Evolutionary conservation across 371 early-diverging fungal species (phyloP).

Genomic region (Mucor sp.): DNA sequence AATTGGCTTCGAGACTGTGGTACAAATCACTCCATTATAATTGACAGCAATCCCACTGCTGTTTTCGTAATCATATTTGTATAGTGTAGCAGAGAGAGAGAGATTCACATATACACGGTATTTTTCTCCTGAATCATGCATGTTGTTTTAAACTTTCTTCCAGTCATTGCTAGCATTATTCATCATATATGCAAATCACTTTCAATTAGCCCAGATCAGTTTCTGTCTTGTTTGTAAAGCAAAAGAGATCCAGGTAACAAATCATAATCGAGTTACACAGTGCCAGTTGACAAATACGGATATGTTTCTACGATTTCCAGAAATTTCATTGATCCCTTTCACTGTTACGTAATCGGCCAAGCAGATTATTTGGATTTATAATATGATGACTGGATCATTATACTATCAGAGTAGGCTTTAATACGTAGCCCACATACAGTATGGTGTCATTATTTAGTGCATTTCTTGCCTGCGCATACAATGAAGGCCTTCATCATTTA

Average conservation of each 20-base stretch:
- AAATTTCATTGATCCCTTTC: constrained; percentile 2
- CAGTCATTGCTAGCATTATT: not conserved
- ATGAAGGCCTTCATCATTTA: not conserved
- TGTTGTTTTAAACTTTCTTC: not conserved
- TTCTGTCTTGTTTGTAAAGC: not conserved
- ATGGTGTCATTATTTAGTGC: too few species aligned
- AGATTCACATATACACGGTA: not conserved
- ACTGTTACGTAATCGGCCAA: constrained; percentile 1
- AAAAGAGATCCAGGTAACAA: not conserved
- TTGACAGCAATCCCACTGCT: not conserved
- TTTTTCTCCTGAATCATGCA: not conserved
- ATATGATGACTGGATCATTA: not conserved
- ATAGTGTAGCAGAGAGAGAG: not conserved
- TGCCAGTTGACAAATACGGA: not conserved
- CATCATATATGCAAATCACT: not conserved
- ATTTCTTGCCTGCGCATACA: too few species aligned
- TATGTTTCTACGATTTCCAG: not conserved
- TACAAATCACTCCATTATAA: not conserved
- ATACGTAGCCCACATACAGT: too few species aligned
- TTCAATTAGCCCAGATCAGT: not conserved
- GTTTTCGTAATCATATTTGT: not conserved
- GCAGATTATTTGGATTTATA: not conserved
- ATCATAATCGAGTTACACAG: constrained; percentile 5
- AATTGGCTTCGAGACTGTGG: not conserved
- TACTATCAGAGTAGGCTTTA: too few species aligned